Evolutionary conservation across 257 asterid genomes (phyloP).

Genomic region (Primulina huaijiensis): DNA sequence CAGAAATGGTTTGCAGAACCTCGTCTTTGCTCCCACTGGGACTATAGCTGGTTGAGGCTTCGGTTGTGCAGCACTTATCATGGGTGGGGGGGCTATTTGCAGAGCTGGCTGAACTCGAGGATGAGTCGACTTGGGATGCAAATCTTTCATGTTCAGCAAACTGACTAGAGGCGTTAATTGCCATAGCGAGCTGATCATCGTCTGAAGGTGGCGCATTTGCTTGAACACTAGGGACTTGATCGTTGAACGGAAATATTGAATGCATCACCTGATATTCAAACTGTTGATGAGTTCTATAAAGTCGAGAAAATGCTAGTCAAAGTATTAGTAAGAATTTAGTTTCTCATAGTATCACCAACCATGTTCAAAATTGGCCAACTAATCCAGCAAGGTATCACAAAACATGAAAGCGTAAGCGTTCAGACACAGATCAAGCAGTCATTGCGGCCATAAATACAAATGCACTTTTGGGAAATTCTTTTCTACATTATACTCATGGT

Average conservation of each 20-base stretch:
- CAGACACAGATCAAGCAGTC: no score
- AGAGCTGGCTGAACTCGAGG: conserved; percentile 35
- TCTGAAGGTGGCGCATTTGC: conserved; percentile 60
- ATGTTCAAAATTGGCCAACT: no score
- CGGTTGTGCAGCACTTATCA: conserved; percentile 23
- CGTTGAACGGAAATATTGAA: conserved; percentile 48
- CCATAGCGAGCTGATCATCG: conserved; percentile 56
- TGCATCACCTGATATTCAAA: conserved; percentile 50
- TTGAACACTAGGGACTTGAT: conserved; percentile 41
- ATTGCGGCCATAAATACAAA: no score
- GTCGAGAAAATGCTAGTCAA: no score
- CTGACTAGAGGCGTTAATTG: conserved; percentile 64
- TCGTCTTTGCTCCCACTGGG: conserved; percentile 32
- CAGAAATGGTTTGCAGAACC: conserved; percentile 1
- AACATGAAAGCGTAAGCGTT: no score
- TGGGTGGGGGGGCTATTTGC: conserved; percentile 23
- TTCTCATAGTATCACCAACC: no score
- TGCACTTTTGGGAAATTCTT: no score
- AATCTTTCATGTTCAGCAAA: conserved; percentile 36
- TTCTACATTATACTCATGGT: no score
- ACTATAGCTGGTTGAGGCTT: conserved; percentile 31
- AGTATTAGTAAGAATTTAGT: no score
- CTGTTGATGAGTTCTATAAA: neutral
- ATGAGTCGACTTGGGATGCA: conserved; percentile 38
- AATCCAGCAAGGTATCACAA: no score